phyloP scores from a whole-genome alignment of 2,329 filamentous ascomycete species.

The Cladosporium austrohemisphaericum region DNA sequence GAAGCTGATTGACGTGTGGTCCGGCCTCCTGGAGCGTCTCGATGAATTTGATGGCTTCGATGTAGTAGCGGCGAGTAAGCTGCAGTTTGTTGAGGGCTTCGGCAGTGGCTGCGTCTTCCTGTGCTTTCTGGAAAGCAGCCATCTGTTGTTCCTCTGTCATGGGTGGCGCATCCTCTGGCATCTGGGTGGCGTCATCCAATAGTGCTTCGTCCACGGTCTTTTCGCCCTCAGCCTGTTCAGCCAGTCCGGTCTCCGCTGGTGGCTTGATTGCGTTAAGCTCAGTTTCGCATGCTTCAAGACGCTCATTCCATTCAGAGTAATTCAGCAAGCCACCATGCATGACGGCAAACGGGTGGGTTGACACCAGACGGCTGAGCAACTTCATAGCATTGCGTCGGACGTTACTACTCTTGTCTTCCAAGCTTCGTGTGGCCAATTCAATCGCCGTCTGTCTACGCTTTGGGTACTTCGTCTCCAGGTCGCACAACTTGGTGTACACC shows the following conservation, averaged over 20 bases:
- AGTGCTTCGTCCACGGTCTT: conserved; percentile 71
- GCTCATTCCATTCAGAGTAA: conserved; percentile 77
- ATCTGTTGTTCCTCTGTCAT: conserved; percentile 78
- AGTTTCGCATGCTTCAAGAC: conserved; percentile 76
- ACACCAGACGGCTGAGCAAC: conserved; percentile 78
- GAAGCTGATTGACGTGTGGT: conserved; percentile 74
- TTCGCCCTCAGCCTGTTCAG: conserved; percentile 57
- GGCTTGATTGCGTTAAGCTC: conserved; percentile 80
- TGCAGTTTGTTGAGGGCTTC: conserved; percentile 86
- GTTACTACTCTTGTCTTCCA: conserved; percentile 98
- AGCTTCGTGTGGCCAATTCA: conserved; percentile 79
- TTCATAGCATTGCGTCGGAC: conserved; percentile 95
- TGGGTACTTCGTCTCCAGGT: conserved; percentile 92
- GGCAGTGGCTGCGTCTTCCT: conserved; percentile 81
- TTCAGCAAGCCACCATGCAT: conserved; percentile 86
- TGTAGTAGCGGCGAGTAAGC: conserved; percentile 83
- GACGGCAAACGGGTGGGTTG: conserved; percentile 89
- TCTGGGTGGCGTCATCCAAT: conserved; percentile 82
- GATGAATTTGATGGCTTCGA: conserved; percentile 91
- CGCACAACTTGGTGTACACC: conserved; percentile 86
- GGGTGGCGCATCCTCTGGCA: conserved; percentile 59
- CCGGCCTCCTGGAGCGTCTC: conserved; percentile 84
- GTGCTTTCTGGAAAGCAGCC: conserved; percentile 70
- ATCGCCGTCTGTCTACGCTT: conserved; percentile 85
- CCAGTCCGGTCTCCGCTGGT: conserved; percentile 73